phyloP scores from a whole-genome alignment of 371 early-diverging fungal genomes.

The Circinella umbellata region DNA sequence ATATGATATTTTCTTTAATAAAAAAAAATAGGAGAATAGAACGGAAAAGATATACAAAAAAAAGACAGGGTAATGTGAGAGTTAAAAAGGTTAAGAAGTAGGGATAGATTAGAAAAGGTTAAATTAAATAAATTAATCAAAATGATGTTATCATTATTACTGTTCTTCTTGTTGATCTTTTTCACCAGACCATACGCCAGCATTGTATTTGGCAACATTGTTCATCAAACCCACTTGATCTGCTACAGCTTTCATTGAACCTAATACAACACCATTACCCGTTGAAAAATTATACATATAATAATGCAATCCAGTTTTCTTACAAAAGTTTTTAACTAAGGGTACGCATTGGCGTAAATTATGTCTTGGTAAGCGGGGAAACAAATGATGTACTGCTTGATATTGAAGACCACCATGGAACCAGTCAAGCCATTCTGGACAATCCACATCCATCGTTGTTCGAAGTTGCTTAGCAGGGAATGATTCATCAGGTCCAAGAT shows the following conservation, averaged over 20 bases:
- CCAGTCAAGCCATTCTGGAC: conserved; percentile 95
- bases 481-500: conserved; percentile 72
- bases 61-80: too few species aligned
- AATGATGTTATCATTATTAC: not conserved
- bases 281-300: conserved; percentile 74
- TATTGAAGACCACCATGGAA: conserved; percentile 97
- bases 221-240: conserved; percentile 70
- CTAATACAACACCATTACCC: conserved; percentile 72
- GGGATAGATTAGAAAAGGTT: not conserved
- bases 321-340: conserved; percentile 76
- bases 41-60: too few species aligned
- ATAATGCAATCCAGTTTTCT: conserved; percentile 70
- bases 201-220: conserved; percentile 63
- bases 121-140: not conserved
- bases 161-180: not conserved
- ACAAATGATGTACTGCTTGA: conserved; percentile 96
- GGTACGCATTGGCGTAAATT: conserved; percentile 79
- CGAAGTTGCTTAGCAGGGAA: conserved; percentile 87
- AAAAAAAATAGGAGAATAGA: too few species aligned
- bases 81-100: not conserved
- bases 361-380: conserved; percentile 92
- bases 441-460: conserved; percentile 97
- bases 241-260: conserved; percentile 71
- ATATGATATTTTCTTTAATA: too few species aligned
- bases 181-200: conserved; percentile 36